phyloP scores from a whole-genome alignment of 345 rosid genomes.

The Combretum micranthum region DNA sequence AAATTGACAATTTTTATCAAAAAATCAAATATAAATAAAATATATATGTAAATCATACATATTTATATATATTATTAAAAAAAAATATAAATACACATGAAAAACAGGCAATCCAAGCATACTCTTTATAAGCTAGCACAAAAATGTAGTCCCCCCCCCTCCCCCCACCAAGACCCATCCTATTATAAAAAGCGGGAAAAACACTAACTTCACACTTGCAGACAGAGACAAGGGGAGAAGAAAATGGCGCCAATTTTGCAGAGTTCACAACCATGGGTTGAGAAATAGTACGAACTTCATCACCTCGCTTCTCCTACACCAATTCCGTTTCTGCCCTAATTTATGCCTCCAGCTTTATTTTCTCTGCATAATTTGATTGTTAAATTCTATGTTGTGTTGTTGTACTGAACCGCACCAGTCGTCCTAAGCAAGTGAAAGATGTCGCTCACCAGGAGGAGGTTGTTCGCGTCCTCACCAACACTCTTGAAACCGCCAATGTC shows the following conservation, averaged over 20 bases:
- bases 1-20: no score
- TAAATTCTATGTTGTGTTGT: constrained; percentile 2
- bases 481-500: constrained; percentile 75
- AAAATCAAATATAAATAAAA: no score
- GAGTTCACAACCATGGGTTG: constrained; percentile 94
- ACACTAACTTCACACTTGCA: neutral
- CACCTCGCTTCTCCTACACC: neutral
- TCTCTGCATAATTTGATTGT: neutral
- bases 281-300: constrained; percentile 52
- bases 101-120: no score
- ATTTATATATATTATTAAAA: no score
- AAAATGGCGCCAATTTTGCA: constrained; percentile 80
- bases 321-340: neutral
- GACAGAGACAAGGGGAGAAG: neutral
- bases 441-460: constrained; percentile 98
- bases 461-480: constrained; percentile 93
- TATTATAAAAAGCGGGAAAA: no score
- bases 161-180: no score
- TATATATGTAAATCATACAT: no score
- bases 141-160: no score
- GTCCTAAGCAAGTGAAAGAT: constrained; percentile 87
- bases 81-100: no score
- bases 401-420: constrained; percentile 30
- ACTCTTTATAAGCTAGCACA: no score
- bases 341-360: neutral